phyloP scores from a whole-genome alignment of 768 basidiomycete genomes.

The Astraeus odoratus region DNA sequence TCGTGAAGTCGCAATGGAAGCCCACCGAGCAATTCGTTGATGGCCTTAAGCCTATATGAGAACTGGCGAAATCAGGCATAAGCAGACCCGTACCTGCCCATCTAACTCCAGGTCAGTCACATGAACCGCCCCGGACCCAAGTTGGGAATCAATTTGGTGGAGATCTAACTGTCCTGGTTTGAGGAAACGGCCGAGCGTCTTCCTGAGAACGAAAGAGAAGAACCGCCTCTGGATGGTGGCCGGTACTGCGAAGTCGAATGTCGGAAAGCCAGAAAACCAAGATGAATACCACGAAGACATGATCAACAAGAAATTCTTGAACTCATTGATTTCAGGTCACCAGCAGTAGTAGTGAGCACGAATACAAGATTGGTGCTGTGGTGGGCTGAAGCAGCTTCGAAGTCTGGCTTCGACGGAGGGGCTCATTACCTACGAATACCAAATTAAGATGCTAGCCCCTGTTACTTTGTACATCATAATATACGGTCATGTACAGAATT shows the following conservation, averaged over 20 bases:
- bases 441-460: no score
- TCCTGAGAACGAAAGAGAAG: constrained; percentile 82
- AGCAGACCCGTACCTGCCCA: constrained; percentile 48
- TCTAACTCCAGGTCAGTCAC: constrained; percentile 80
- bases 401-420: no score
- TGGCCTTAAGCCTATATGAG: constrained; percentile 46
- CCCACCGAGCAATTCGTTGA: constrained; percentile 60
- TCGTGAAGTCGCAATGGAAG: constrained; percentile 63
- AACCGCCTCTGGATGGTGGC: constrained; percentile 80
- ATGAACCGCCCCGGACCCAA: constrained; percentile 86
- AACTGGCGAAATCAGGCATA: constrained; percentile 6
- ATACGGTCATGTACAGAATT: no score
- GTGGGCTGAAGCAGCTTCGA: no score
- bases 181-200: constrained; percentile 76
- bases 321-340: background rate
- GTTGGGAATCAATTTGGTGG: constrained; percentile 84
- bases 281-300: constrained; percentile 58
- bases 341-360: background rate
- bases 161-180: constrained; percentile 86
- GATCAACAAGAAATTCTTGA: background rate
- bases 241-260: constrained; percentile 59
- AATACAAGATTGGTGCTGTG: background rate
- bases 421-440: no score
- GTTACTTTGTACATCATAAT: no score
- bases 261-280: constrained; percentile 46